A percentile compares a stretch with the other conserved stretches of the same genome.
Evolutionary conservation across 2,329 filamentous ascomycete genomes (phyloP).

Genomic region (Trichoderma gracile): DNA sequence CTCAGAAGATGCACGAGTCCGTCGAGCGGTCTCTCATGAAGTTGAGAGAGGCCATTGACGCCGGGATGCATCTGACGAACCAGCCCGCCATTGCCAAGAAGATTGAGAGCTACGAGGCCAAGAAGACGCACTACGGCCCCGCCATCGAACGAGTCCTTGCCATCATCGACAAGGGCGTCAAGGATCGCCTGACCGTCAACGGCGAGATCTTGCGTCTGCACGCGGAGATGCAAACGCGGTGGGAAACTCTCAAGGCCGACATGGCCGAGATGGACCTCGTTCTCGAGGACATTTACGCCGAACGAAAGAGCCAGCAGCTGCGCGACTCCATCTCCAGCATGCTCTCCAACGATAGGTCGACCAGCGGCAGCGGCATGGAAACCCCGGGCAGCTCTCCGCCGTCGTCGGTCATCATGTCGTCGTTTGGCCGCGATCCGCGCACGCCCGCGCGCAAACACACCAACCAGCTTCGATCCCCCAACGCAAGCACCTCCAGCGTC

Average conservation of each 20-base stretch:
- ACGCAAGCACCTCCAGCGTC: constrained; percentile 48
- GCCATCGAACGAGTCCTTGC: constrained; percentile 88
- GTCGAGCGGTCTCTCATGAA: constrained; percentile 85
- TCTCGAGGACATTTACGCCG: constrained; percentile 70
- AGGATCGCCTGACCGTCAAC: constrained; percentile 92
- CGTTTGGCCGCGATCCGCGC: constrained; percentile 50
- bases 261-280: constrained; percentile 75
- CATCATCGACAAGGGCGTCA: constrained; percentile 94
- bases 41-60: constrained; percentile 76
- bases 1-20: constrained; percentile 95
- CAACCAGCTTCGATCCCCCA: constrained; percentile 51
- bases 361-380: constrained; percentile 66
- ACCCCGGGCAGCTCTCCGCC: constrained; percentile 69
- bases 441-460: constrained; percentile 45
- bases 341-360: constrained; percentile 77
- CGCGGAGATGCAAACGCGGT: constrained; percentile 80
- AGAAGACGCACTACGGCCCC: constrained; percentile 90
- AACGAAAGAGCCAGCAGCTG: constrained; percentile 69
- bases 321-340: constrained; percentile 93
- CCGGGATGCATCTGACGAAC: constrained; percentile 71
- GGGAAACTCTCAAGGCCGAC: constrained; percentile 72
- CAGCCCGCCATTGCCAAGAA: constrained; percentile 72
- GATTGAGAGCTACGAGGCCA: constrained; percentile 90
- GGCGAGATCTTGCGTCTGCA: constrained; percentile 89
- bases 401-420: constrained; percentile 62